These are phyloP conservation scores for Dioscorea dumetorum DNA, from an alignment of 106 monocot species.

Conservation along the genomic window DNA sequence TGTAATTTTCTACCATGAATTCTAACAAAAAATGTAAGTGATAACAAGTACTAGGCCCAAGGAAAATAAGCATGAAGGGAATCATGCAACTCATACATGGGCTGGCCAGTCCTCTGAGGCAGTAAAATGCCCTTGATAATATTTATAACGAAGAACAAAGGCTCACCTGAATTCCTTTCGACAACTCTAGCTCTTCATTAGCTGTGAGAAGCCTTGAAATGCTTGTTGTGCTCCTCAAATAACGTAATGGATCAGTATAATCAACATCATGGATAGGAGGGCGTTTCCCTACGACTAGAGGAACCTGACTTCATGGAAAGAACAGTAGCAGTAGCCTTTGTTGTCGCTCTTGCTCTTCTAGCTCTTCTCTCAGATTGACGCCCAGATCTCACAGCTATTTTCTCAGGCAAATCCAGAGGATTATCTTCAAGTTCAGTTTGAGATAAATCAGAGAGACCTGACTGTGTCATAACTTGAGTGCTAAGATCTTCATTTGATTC, in stretches of 20 bases:
- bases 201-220: constrained; percentile 70
- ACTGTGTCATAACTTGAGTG: constrained; percentile 2
- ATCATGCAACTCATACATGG: no score
- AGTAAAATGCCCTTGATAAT: no score
- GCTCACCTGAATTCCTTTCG: constrained; percentile 83
- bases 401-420: constrained; percentile 7
- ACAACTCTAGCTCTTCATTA: constrained; percentile 69
- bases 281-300: constrained; percentile 52
- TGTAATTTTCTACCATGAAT: no score
- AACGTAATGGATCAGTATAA: constrained; percentile 72
- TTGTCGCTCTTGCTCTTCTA: constrained; percentile 57
- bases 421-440: constrained; percentile 16
- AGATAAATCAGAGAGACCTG: constrained; percentile 4
- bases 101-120: no score
- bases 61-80: no score
- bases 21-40: no score
- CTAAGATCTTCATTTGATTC: constrained; percentile 5
- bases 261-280: constrained; percentile 44
- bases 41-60: no score
- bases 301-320: constrained; percentile 37
- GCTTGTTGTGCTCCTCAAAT: constrained; percentile 54
- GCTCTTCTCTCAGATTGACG: constrained; percentile 71
- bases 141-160: neutral
- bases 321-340: constrained; percentile 25
- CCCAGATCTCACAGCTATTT: constrained; percentile 56